These are phyloP conservation scores for Aureobasidium lini DNA, from an alignment of 2,329 filamentous ascomycete species.

Conservation along the genomic window DNA sequence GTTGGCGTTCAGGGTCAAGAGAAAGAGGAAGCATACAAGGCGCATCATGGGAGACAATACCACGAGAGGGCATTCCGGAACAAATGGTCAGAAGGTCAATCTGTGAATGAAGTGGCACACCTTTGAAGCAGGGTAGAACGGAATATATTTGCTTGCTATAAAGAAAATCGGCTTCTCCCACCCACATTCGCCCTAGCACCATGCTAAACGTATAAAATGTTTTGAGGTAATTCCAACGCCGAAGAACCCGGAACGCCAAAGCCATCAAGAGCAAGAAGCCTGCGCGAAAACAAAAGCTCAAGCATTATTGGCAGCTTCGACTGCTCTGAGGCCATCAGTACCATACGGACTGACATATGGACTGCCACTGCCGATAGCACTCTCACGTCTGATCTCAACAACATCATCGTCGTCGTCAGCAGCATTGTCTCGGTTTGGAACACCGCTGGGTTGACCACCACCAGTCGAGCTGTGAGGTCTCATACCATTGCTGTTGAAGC, in stretches of 20 bases:
- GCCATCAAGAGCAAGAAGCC: too few relatives aligned
- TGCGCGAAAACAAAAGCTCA: neutral
- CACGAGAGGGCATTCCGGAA: neutral
- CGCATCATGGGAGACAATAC: neutral
- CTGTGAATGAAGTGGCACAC: neutral
- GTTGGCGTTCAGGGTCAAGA: conserved; percentile 4
- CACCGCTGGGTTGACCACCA: neutral
- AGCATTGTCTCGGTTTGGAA: neutral
- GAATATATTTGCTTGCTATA: neutral
- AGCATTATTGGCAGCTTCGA: conserved; percentile 17
- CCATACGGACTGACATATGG: conserved; percentile 18
- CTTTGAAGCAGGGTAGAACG: neutral
- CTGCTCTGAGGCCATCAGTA: conserved; percentile 19
- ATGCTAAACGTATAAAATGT: neutral
- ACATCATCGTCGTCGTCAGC: conserved; percentile 8
- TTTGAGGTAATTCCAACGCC: neutral
- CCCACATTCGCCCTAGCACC: neutral
- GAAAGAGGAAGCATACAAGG: neutral
- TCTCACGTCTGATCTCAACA: conserved; percentile 2
- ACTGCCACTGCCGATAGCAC: conserved; percentile 8
- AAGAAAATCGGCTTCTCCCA: neutral
- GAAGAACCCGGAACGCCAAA: neutral
- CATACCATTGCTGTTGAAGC: conserved; percentile 13
- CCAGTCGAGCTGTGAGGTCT: neutral
- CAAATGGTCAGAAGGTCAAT: neutral